Base-by-base conservation (phyloP, 352 stramenopile genomes). In the Globisporangium cystogenes region DNA sequence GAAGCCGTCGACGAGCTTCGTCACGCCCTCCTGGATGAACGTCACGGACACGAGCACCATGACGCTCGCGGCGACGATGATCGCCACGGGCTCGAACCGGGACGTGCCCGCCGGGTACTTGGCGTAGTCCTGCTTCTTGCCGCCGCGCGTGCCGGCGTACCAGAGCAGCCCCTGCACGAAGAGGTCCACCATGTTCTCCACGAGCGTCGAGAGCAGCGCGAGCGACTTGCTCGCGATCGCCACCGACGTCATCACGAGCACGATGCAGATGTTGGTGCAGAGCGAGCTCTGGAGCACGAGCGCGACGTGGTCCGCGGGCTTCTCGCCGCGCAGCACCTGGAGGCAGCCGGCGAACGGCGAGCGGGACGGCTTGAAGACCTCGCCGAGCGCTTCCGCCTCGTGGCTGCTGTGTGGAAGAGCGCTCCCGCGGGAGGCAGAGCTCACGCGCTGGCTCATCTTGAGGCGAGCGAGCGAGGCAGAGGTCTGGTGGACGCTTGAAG, bases 111-210 rank as follows among this genome's bases (percentile, higher is more conserved):
- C 89, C 1, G 93, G 95, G 68, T 97, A 98, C 70, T 96, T 90
- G 48, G 84, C 86, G 24, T 87, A 87, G 53, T 83, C 73, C 42
- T 80, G 80, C 51, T 86, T 83, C 64, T 86, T 88, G 12, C 65
- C 74, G 0, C 61, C 83, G 27, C 70, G 75, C n/a, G 86, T 87
- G 58, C 95, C 90, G 7, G 90, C 91, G 65, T 95, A 97, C 52
- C 80, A 86, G 3, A 98, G 67, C 26, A 98, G 73, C 0, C 86
- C 71, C 59, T 97, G 90, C 5, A 89, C 90, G 29, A 97, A 84
- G 24, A 98, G 83, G 59, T 98, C 93, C 21, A 98, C 74, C 64
- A 96, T 85, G 50, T 87, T 95, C 64, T 98, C 91, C 5, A 97
- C 72, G 31, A 97, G 66, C 1, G 93, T 85, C 1, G 90, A 96